Percentiles rank a stretch among this genome's conserved stretches.
Evolutionary conservation across 2,329 filamentous ascomycete species (phyloP).

Genomic region (Cladosporium sp.): DNA sequence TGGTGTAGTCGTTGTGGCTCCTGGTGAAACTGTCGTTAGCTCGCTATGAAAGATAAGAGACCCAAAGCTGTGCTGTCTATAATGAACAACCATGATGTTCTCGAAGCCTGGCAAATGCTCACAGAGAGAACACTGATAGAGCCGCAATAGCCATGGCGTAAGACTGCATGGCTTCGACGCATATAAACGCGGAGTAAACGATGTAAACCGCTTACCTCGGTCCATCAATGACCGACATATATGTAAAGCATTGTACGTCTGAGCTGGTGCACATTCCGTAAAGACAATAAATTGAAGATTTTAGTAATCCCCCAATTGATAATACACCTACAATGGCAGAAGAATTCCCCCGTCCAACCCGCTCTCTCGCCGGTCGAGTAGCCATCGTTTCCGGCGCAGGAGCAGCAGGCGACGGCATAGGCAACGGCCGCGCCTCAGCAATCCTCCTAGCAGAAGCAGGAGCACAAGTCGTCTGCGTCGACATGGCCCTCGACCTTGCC

Average conservation of each 20-base stretch:
- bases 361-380: slow-evolving; percentile 47
- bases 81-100: not conserved
- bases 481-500: slow-evolving; percentile 54
- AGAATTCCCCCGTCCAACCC: slow-evolving; percentile 38
- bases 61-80: not conserved
- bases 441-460: slow-evolving; percentile 63
- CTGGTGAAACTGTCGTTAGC: not conserved
- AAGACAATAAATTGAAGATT: too few species aligned
- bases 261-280: too few species aligned
- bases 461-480: slow-evolving; percentile 61
- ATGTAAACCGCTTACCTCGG: slow-evolving; percentile 10
- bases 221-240: slow-evolving; percentile 8
- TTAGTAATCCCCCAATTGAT: too few species aligned
- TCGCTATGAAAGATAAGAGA: not conserved
- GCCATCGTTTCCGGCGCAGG: slow-evolving; percentile 64
- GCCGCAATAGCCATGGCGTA: not conserved
- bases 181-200: slow-evolving; percentile 8
- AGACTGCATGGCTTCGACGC: not conserved
- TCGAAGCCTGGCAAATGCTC: not conserved
- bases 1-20: not conserved
- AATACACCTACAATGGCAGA: slow-evolving; percentile 26
- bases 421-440: slow-evolving; percentile 61
- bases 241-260: not conserved
- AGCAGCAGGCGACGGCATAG: slow-evolving; percentile 58
- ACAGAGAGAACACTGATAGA: not conserved